phyloP scores from a whole-genome alignment of 305 asterid genomes.

The Solanum hybrid region DNA sequence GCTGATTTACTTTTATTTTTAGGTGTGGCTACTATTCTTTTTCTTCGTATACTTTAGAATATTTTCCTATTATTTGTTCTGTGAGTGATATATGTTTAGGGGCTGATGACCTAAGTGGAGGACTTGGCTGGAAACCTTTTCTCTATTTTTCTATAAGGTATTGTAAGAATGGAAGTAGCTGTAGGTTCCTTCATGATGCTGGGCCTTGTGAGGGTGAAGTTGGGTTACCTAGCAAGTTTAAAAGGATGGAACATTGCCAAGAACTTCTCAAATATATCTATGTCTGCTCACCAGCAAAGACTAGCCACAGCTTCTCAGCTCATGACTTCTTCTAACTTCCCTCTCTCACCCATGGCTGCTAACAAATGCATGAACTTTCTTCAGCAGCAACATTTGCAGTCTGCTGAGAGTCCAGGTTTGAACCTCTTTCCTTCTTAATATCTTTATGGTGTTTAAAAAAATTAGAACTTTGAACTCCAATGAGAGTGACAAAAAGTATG shows the following conservation, averaged over 20 bases:
- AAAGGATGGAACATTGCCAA: conserved; percentile 45
- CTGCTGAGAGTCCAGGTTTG: conserved; percentile 45
- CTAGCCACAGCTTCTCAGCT: conserved; percentile 22
- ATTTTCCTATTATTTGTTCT: conserved; percentile 14
- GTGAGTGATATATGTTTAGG: conserved; percentile 46
- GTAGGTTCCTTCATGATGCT: conserved; percentile 56
- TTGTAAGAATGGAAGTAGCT: conserved; percentile 56
- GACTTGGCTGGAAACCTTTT: conserved; percentile 65
- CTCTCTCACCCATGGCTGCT: conserved; percentile 27
- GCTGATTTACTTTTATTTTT: no score
- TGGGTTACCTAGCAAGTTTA: conserved; percentile 48
- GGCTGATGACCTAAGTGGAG: conserved; percentile 35
- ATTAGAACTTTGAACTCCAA: neutral
- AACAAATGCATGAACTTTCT: conserved; percentile 45
- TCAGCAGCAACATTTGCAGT: conserved; percentile 35
- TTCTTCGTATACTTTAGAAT: no score
- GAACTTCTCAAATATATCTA: conserved; percentile 31
- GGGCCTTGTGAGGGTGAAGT: conserved; percentile 20
- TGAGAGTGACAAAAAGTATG: neutral
- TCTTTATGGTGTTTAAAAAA: neutral
- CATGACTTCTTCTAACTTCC: conserved; percentile 27
- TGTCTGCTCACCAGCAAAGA: conserved; percentile 35
- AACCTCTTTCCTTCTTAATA: neutral
- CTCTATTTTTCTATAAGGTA: conserved; percentile 59
- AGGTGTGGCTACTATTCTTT: no score